A percentile compares a stretch with the other conserved stretches of the same genome.
These are phyloP conservation scores for Vaccinium vitisidaea DNA, from an alignment of 148 eudicot genomes.

Conservation along the genomic window DNA sequence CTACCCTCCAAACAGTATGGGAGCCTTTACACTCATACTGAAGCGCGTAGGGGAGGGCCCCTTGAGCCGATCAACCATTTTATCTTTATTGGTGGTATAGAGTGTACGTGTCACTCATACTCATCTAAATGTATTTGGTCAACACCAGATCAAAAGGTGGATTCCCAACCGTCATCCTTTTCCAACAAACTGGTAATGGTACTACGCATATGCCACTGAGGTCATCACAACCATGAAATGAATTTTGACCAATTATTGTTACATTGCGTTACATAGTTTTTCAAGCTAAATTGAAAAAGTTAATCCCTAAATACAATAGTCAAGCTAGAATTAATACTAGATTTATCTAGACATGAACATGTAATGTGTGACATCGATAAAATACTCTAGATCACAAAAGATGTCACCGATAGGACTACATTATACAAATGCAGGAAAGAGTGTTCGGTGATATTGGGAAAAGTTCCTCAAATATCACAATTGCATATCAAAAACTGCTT, in stretches of 20 bases:
- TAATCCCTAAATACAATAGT: background rate
- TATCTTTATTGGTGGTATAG: background rate
- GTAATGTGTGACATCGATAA: background rate
- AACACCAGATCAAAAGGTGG: background rate
- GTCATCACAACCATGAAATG: background rate
- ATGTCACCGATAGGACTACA: background rate
- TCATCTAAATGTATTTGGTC: background rate
- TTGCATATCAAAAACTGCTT: background rate
- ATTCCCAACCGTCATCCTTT: background rate
- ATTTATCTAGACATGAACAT: background rate
- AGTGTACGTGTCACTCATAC: background rate
- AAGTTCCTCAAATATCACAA: background rate
- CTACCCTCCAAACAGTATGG: too few relatives aligned
- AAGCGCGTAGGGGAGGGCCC: too few relatives aligned
- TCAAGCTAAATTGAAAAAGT: background rate
- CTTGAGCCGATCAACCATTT: background rate
- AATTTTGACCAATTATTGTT: background rate
- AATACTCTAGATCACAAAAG: background rate
- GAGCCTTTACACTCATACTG: too few relatives aligned
- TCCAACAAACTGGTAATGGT: background rate
- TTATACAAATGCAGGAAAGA: background rate
- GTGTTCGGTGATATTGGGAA: too few relatives aligned
- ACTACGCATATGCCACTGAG: background rate
- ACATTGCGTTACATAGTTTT: background rate
- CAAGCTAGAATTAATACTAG: background rate